phyloP scores from a whole-genome alignment of 805 yeast species.

The Wickerhamomyces hampshirensis region DNA sequence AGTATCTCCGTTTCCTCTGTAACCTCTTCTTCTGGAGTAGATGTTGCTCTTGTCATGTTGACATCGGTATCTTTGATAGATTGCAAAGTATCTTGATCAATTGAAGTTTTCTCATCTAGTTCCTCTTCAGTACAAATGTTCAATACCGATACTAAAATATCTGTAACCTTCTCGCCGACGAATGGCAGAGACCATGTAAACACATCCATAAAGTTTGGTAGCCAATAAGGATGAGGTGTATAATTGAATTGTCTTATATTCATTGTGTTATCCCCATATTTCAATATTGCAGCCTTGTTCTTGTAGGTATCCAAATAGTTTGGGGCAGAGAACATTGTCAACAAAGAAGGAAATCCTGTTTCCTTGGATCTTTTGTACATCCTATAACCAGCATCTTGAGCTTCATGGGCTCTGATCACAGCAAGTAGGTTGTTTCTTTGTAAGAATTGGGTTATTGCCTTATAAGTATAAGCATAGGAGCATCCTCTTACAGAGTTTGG shows the following conservation, averaged over 20 bases:
- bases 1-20: constrained; percentile 26
- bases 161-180: constrained; percentile 94
- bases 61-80: constrained; percentile 7
- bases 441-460: constrained; percentile 69
- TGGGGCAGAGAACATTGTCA: constrained; percentile 94
- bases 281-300: constrained; percentile 91
- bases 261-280: constrained; percentile 89
- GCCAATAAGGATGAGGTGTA: constrained; percentile 94
- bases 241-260: constrained; percentile 91
- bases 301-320: constrained; percentile 89
- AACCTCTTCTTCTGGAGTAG: neutral
- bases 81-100: constrained; percentile 26
- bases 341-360: constrained; percentile 83
- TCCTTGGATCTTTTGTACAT: constrained; percentile 84
- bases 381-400: constrained; percentile 95
- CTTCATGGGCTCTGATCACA: constrained; percentile 95
- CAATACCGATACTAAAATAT: constrained; percentile 82
- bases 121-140: constrained; percentile 96
- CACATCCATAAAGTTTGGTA: constrained; percentile 96
- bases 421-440: constrained; percentile 73
- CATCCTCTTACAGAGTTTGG: constrained; percentile 84
- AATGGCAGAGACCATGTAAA: constrained; percentile 97
- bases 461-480: constrained; percentile 82
- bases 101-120: constrained; percentile 66
- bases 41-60: constrained; percentile 7